Base-by-base conservation (phyloP, 129 eudicot genomes). In the Logfia minima region DNA sequence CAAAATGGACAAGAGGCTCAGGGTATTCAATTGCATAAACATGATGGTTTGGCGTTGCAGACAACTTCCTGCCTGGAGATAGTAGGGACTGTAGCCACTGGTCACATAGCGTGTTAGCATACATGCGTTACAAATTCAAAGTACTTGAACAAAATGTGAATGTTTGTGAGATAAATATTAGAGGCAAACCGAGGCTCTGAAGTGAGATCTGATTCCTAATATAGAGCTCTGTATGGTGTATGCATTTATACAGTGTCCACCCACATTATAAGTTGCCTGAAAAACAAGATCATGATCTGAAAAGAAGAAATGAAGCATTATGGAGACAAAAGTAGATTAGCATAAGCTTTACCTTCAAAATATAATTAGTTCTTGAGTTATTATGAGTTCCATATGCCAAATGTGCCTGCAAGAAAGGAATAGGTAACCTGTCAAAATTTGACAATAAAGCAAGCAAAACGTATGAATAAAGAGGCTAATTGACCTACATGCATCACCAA, bases 1-100 rank as follows among this genome's bases (percentile, higher is more conserved):
- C 96, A 74, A 92, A 92, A 84, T 89, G 97, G 78, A 92, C 92
- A 62, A 89, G 97, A 16, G 96, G 96, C 72, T 92, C 97, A 0
- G 97, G 89, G 79, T 92, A 92, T 31, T 92, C 96, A 28, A 92
- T 84, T 66, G 96, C 84, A 26, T 76, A 89, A 17, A 73, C 41
- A 77, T 92, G 97, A 24, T 63, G 77, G 55, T 72, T 60, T 43
- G 75, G 83, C 81, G 80, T 85, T 19, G 75, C 60, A 85, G 86
- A 84, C 37, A 87, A 73, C 90, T 89, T 92, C 86, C 89, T 87
- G 29, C 92, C 93, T 24, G 97, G 97, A 79, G 92, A 87, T 48
- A 92, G 76, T 81, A 92, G 85, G 52, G 89, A 76, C 80, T 87
- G 96, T 55, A 92, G 86, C 96, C 97, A 89, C 97, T 89, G 92